phyloP scores from a whole-genome alignment of 1,139 yeast species.

The Lodderomyces margitis region DNA sequence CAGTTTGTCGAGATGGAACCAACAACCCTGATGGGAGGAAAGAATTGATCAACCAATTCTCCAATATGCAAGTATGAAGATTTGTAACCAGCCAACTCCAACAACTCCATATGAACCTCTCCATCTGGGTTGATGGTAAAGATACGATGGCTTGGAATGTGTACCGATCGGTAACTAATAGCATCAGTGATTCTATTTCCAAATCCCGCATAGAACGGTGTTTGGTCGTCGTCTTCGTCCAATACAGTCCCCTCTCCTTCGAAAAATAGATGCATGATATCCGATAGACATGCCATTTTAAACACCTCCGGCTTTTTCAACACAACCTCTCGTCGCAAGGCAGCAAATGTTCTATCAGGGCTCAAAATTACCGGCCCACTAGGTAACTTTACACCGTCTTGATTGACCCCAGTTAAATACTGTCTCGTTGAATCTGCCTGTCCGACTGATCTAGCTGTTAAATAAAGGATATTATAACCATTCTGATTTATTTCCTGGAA shows the following conservation, averaged over 20 bases:
- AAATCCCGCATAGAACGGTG: conserved; percentile 96
- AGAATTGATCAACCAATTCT: conserved; percentile 94
- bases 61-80: conserved; percentile 87
- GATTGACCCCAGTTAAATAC: conserved; percentile 75
- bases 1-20: conserved; percentile 36
- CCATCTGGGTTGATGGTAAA: conserved; percentile 97
- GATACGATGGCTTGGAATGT: conserved; percentile 90
- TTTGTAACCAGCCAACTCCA: conserved; percentile 90
- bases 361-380: conserved; percentile 92
- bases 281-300: conserved; percentile 95
- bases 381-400: conserved; percentile 68
- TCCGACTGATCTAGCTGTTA: conserved; percentile 95
- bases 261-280: conserved; percentile 68
- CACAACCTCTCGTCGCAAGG: conserved; percentile 85
- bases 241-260: conserved; percentile 10
- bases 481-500: conserved; percentile 81
- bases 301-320: conserved; percentile 95
- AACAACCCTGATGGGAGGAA: conserved; percentile 73
- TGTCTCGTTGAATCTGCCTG: conserved; percentile 92
- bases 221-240: conserved; percentile 35
- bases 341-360: conserved; percentile 97
- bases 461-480: conserved; percentile 90
- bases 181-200: conserved; percentile 98
- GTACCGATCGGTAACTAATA: conserved; percentile 87
- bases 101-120: conserved; percentile 94